Percentiles rank a stretch among this genome's conserved stretches.
These are phyloP conservation scores for Fistulinella cinereoalba DNA, from an alignment of 1,284 basidiomycete species.

Conservation along the genomic window DNA sequence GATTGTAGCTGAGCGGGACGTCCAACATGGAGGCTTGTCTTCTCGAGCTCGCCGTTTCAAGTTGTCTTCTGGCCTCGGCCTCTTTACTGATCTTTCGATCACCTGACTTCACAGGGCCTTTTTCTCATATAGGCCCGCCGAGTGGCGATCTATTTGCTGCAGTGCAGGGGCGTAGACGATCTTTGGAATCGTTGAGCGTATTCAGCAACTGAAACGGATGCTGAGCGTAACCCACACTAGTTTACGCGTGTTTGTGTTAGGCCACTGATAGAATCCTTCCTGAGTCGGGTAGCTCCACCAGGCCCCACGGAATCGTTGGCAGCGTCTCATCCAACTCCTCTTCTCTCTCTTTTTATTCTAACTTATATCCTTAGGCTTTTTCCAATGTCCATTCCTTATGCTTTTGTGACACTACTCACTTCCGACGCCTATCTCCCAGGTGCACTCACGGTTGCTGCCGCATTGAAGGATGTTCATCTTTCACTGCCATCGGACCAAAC, in stretches of 20 bases:
- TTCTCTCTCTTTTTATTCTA: constrained; percentile 16
- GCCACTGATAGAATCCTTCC: too few species aligned
- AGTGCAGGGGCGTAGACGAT: too few species aligned
- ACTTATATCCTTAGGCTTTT: constrained; percentile 23
- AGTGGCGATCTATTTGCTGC: too few species aligned
- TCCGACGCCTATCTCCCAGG: constrained; percentile 91
- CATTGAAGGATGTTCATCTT: constrained; percentile 77
- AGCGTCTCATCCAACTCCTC: not conserved
- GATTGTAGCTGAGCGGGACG: constrained; percentile 37
- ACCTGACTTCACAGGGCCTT: too few species aligned
- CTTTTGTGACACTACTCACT: constrained; percentile 88
- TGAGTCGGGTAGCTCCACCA: too few species aligned
- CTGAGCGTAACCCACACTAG: too few species aligned
- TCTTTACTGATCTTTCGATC: too few species aligned
- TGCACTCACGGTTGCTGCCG: constrained; percentile 81
- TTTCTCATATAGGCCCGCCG: too few species aligned
- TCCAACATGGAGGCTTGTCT: constrained; percentile 6
- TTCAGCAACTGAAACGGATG: too few species aligned
- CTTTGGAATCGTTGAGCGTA: too few species aligned
- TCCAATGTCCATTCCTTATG: constrained; percentile 64
- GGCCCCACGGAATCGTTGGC: not conserved
- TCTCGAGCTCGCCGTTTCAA: too few species aligned
- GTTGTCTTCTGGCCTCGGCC: too few species aligned
- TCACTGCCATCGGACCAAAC: constrained; percentile 51
- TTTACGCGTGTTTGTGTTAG: constrained; percentile 9